phyloP scores from a whole-genome alignment of 768 basidiomycete genomes.

The Hortiboletus flavorubellus region DNA sequence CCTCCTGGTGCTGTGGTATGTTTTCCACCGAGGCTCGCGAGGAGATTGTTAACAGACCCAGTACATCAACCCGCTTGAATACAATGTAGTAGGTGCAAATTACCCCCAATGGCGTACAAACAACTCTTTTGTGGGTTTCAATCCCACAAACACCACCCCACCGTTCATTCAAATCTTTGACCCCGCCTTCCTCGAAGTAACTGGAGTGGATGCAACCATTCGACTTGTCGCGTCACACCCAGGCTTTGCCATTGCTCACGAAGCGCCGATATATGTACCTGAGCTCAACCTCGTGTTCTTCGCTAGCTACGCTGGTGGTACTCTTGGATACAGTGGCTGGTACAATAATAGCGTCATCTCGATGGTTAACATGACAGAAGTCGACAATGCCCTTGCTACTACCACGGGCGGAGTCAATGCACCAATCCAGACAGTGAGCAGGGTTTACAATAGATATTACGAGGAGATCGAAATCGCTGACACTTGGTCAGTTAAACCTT shows the following conservation, averaged over 20 bases:
- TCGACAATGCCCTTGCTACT: constrained; percentile 43
- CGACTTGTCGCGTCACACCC: constrained; percentile 59
- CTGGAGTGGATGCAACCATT: constrained; percentile 57
- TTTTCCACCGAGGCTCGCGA: not conserved
- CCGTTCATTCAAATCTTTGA: constrained; percentile 62
- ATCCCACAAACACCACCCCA: constrained; percentile 56
- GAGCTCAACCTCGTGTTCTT: constrained; percentile 70
- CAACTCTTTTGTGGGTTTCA: constrained; percentile 46
- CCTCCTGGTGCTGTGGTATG: constrained; percentile 26
- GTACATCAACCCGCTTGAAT: constrained; percentile 50
- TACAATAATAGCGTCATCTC: constrained; percentile 61
- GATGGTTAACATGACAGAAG: constrained; percentile 57
- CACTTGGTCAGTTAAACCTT: constrained; percentile 47
- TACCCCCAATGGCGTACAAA: constrained; percentile 36
- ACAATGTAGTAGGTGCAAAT: constrained; percentile 50
- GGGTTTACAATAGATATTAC: not conserved
- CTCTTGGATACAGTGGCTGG: constrained; percentile 60
- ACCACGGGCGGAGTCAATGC: constrained; percentile 42
- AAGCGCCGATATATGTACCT: constrained; percentile 67
- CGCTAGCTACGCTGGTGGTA: constrained; percentile 64
- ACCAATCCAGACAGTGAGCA: constrained; percentile 41
- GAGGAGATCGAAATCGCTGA: not conserved
- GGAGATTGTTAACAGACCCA: constrained; percentile 16
- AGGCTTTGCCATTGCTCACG: constrained; percentile 72
- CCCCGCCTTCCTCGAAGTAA: constrained; percentile 51